Conservation (phyloP, 345 rosid genomes). For the Hibiscus trionum region DNA sequence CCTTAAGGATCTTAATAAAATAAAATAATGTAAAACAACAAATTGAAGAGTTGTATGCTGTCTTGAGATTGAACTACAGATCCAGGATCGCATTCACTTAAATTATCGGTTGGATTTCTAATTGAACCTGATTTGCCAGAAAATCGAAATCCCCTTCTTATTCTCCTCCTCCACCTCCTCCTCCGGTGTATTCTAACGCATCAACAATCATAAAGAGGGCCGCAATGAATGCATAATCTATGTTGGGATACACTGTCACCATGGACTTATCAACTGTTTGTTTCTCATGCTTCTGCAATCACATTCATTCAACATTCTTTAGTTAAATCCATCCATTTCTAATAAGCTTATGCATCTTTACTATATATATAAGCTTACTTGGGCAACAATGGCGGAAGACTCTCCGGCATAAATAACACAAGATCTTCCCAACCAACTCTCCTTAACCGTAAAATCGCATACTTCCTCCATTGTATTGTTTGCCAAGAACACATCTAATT, state of each 20-base stretch:
- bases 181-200: not conserved
- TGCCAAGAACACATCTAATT: slow-evolving; percentile 13
- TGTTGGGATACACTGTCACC: slow-evolving; percentile 22
- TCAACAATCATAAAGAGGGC: slow-evolving; percentile 22
- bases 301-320: not conserved
- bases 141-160: not conserved
- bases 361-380: not conserved
- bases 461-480: not conserved
- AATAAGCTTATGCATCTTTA: no score
- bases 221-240: slow-evolving; percentile 24
- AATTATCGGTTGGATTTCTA: not conserved
- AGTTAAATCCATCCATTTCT: not conserved
- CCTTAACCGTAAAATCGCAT: not conserved
- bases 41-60: not conserved
- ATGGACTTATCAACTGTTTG: slow-evolving; percentile 12
- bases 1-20: no score
- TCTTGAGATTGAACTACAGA: not conserved
- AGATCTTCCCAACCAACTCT: not conserved
- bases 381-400: slow-evolving; percentile 6
- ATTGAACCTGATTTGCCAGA: not conserved
- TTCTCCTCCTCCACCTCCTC: not conserved
- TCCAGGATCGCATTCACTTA: not conserved
- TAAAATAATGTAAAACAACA: not conserved
- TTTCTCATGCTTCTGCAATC: slow-evolving; percentile 23
- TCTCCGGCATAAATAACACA: not conserved